Conservation (phyloP, 768 basidiomycete genomes). For the Agrocybe praecox region DNA sequence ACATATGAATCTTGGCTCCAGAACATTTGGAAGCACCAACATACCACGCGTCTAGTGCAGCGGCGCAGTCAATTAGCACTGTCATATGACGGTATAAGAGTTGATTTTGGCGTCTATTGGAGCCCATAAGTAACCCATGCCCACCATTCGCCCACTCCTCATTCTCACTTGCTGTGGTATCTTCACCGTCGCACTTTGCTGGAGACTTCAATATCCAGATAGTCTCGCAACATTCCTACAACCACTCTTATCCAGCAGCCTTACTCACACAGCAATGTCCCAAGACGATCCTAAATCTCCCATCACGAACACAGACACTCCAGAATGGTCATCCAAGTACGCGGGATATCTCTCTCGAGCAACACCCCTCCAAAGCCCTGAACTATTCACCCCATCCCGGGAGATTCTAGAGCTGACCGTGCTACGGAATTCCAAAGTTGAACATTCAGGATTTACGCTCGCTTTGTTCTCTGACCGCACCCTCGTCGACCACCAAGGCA, state of each 20-base stretch:
- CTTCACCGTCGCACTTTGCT: background rate
- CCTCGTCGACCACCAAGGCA: conserved; percentile 34
- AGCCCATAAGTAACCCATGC: background rate
- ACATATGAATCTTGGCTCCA: background rate
- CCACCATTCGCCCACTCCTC: background rate
- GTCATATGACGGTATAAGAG: background rate
- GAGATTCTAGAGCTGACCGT: conserved; percentile 30
- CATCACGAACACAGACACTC: background rate
- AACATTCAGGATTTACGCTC: conserved; percentile 36
- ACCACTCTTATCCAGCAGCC: background rate
- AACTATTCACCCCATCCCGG: conserved; percentile 5
- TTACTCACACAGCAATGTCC: background rate
- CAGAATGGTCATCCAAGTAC: background rate
- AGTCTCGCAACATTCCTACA: background rate
- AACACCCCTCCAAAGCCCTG: background rate
- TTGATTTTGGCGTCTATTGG: background rate
- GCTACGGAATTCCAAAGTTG: conserved; percentile 33
- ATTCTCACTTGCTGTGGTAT: background rate
- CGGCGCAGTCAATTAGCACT: background rate
- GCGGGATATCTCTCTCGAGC: background rate
- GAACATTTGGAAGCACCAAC: background rate
- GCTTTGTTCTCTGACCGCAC: conserved; percentile 29
- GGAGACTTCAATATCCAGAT: background rate
- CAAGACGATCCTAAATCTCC: background rate
- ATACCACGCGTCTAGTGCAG: background rate